Base-by-base conservation (phyloP, 371 early-diverging fungal genomes). In the Mortierella sp. region DNA sequence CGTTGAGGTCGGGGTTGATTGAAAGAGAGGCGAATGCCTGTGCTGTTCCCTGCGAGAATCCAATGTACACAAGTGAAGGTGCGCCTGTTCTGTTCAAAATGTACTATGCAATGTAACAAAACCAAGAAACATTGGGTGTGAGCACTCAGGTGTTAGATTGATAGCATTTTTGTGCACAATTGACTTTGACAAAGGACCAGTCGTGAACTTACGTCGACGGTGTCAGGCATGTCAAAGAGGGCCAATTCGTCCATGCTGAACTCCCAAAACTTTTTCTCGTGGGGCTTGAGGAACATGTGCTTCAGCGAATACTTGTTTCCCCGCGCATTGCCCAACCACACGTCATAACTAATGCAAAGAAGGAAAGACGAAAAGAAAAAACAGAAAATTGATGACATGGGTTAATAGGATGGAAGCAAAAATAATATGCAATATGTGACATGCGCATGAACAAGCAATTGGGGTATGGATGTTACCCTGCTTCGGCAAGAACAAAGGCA, bases 241-340 rank as follows among this genome's bases (percentile, higher is more conserved):
- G 96, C 97, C 68, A 95, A 92, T 75, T 97, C 96, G 80, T 99
- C 98, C 70, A 99, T 89, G 0, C 95, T 94, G 85, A 96, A 99
- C 83, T 97, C 92, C 99, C 99, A 99, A 81, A 96, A 98, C 40
- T 87, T 87, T 58, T 91, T 90, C 66, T 94, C 89, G 45, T 86
- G 85, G 0, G 96, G 93, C 50, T 89, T 93, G 26, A 90, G 86
- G 44, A 86, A 86, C 41, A 90, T 75, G 85, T 98, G 98, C 76
- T 96, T 96, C 76, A 94, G 95, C 44, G 94, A 93, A 80, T 98
- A 98, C 86, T 98, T 98, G 90, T 97, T 97, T 37, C 98, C 98
- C 14, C 99, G 90, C n/a, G 95, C 93, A 80, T 99, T 98, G 37
- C 97, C 98, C 22, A 99, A 79, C 99, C 99, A 99, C 0, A 99